Base-by-base conservation (phyloP, 2,329 filamentous ascomycete genomes). In the Aspergillus piperis region DNA sequence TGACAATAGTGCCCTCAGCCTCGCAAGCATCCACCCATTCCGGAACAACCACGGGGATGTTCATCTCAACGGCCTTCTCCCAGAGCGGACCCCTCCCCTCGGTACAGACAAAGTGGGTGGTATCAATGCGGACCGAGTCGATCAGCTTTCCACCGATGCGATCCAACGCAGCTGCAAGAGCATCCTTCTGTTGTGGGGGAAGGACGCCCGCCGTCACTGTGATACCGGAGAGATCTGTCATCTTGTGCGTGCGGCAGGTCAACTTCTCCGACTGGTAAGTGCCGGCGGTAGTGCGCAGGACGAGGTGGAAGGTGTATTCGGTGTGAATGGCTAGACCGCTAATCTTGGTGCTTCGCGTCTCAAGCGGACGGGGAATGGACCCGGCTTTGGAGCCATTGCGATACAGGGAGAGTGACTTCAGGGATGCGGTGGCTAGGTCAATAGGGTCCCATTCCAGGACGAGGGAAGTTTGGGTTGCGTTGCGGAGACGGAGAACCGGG, bases 1-100 rank as follows among this genome's bases (percentile, higher is more conserved):
- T 92, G 3, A 98, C 89, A 64, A 99, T 96, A 61, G 92, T 87
- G 48, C 94, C 94, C 75, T 91, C 93, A 66, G 90, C 86, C 78
- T 98, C 94, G 74, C 95, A 99, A n/a, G 92, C 94, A 69, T 96
- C 90, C 30, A 99, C 86, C 95, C 95, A 99, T 76, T 99, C 95
- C 19, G 95, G 95, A 41, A 95, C 86, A 21, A 99, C 95, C 10
- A 99, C 92, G 7, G 95, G 95, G 57, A 99, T 96, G 76, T 98
- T 99, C 86, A 93, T 96, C 81, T 98, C 94, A 30, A 94, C 89
- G 1, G 95, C 95, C 81, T 95, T 96, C 79, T 99, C 95, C 95
- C 95, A 99, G 11, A 89, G 85, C 54, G 90, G 84, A 32, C 95
- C 95, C 58, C 93, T 83, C 30, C 93, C 93, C 75, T 99, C 95